These are phyloP conservation scores for Lentinus tigrinus DNA, from an alignment of 768 basidiomycete species.

Conservation along the genomic window DNA sequence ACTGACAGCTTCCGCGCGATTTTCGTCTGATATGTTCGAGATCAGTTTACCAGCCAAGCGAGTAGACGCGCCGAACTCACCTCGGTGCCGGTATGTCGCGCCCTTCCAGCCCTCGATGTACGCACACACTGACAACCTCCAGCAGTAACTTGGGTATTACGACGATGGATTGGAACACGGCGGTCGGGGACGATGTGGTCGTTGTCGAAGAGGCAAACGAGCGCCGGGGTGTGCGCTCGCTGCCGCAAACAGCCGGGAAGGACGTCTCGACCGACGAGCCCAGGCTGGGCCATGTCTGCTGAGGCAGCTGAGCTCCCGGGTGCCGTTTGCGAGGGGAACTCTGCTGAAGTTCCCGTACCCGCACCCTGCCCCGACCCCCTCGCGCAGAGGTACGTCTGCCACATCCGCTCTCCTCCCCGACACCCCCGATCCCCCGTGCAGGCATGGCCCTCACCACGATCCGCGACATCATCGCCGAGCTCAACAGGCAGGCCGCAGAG, in stretches of 20 bases:
- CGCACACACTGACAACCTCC: not conserved
- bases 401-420: not conserved
- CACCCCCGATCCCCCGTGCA: not conserved
- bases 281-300: not conserved
- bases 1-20: not conserved
- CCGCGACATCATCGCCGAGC: conserved; percentile 22
- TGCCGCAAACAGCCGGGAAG: conserved; percentile 2
- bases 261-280: not conserved
- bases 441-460: conserved; percentile 15
- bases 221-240: not conserved
- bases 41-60: not conserved
- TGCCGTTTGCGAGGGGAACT: no score
- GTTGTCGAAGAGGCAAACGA: not conserved
- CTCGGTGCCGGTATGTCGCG: not conserved
- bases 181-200: not conserved
- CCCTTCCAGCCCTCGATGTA: not conserved
- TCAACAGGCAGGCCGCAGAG: conserved; percentile 19
- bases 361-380: not conserved
- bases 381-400: not conserved
- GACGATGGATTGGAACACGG: not conserved
- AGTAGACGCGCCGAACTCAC: not conserved
- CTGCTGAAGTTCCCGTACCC: not conserved
- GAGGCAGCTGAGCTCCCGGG: no score
- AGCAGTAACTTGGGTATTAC: not conserved
- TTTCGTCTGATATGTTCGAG: not conserved